These are phyloP conservation scores for Pythium graminicola DNA, from an alignment of 352 stramenopile genomes.

Conservation along the genomic window DNA sequence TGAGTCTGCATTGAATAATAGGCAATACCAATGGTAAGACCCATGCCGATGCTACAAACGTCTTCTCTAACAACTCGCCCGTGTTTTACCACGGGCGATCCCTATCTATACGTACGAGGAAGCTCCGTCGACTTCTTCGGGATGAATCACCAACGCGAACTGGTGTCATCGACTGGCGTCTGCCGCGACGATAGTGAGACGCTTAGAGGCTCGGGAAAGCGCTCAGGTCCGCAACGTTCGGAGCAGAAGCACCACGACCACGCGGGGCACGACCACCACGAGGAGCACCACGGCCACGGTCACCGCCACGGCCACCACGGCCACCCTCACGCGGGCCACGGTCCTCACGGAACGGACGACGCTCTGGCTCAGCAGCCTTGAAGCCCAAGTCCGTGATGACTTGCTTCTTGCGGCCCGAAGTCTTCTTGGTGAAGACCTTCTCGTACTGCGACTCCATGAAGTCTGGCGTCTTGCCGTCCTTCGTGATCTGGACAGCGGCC, in stretches of 20 bases:
- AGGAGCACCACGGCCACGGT: conserved; percentile 8
- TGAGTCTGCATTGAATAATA: conserved; percentile 72
- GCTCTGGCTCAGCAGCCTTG: conserved; percentile 62
- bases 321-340: conserved; percentile 31
- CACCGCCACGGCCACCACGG: conserved; percentile 35
- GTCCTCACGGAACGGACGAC: conserved; percentile 51
- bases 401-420: conserved; percentile 91
- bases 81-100: conserved; percentile 36
- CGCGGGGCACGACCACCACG: conserved; percentile 24
- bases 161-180: conserved; percentile 30
- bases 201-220: conserved; percentile 84
- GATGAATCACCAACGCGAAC: conserved; percentile 30
- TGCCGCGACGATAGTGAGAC: conserved; percentile 22
- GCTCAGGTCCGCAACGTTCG: conserved; percentile 78
- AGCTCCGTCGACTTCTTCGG: conserved; percentile 29
- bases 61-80: conserved; percentile 56
- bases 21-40: conserved; percentile 55
- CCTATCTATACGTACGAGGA: conserved; percentile 47
- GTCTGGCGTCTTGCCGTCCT: conserved; percentile 84
- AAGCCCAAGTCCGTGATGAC: conserved; percentile 85
- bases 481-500: conserved; percentile 59
- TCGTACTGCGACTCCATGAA: conserved; percentile 86
- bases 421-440: conserved; percentile 96
- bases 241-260: conserved; percentile 35
- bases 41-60: conserved; percentile 37